Percentiles rank a stretch among this genome's conserved stretches.
Evolutionary conservation across 495 filamentous ascomycete species (phyloP).

Genomic region (Apodospora peruviana): DNA sequence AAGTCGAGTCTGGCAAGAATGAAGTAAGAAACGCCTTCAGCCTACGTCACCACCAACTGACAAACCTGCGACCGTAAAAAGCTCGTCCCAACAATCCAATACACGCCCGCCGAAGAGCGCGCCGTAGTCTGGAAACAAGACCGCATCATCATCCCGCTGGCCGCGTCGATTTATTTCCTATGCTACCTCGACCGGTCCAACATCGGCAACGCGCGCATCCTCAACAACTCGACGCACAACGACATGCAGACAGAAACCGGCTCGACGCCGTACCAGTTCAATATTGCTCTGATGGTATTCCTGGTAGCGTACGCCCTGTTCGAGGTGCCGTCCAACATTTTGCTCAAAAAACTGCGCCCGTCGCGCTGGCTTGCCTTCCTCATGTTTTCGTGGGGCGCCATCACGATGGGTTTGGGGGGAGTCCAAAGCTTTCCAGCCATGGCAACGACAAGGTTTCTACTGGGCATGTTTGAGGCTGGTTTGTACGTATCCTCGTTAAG

Average conservation of each 20-base stretch:
- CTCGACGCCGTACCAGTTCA: conserved; percentile 59
- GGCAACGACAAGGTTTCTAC: conserved; percentile 58
- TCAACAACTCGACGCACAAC: conserved; percentile 53
- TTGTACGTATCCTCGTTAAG: no score
- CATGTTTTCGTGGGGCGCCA: conserved; percentile 63
- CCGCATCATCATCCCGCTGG: conserved; percentile 54
- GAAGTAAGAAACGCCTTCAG: conserved; percentile 5
- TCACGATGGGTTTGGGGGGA: conserved; percentile 60
- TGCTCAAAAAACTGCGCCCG: conserved; percentile 62
- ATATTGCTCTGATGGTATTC: conserved; percentile 69
- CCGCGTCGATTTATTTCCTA: conserved; percentile 58
- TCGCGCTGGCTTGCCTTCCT: conserved; percentile 63
- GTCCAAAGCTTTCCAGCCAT: conserved; percentile 49
- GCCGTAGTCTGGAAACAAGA: conserved; percentile 49
- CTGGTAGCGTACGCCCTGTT: conserved; percentile 64
- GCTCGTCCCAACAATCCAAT: conserved; percentile 3
- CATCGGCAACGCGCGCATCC: conserved; percentile 63
- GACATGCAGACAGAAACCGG: conserved; percentile 59
- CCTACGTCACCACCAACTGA: not conserved
- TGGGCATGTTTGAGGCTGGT: conserved; percentile 52
- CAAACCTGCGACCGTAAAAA: not conserved
- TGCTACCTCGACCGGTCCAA: conserved; percentile 65
- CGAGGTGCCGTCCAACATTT: conserved; percentile 67
- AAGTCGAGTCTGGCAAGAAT: conserved; percentile 7
- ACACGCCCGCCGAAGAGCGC: conserved; percentile 22